These are phyloP conservation scores for Raddia guianensis DNA, from an alignment of 176 grass and related monocot species.

Conservation along the genomic window DNA sequence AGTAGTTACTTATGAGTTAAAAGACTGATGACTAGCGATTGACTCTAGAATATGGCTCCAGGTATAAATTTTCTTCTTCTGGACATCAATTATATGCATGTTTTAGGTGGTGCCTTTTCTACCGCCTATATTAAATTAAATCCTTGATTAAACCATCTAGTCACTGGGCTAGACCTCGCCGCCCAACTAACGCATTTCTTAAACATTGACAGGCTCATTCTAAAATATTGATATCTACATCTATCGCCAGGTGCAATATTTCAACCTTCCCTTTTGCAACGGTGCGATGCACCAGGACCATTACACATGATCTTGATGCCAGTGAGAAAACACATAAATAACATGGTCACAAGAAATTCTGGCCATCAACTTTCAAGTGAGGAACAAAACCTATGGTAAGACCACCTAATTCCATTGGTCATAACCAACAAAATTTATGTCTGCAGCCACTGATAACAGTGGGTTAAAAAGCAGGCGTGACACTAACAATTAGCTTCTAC, in stretches of 20 bases:
- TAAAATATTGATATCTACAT: not conserved
- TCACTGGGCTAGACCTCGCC: no score
- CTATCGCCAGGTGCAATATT: not conserved
- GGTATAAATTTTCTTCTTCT: no score
- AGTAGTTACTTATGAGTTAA: no score
- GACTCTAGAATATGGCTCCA: no score
- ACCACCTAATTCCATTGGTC: not conserved
- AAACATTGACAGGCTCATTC: not conserved
- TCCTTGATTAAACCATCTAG: no score
- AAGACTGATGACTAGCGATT: no score
- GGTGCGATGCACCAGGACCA: not conserved
- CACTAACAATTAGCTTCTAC: not conserved
- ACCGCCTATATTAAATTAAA: no score
- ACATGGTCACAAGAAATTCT: not conserved
- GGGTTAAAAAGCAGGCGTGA: conserved; percentile 15
- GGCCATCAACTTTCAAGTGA: not conserved
- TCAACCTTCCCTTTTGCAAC: not conserved
- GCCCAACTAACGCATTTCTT: no score
- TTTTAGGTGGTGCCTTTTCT: no score
- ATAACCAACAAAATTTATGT: not conserved
- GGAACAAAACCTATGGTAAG: not conserved
- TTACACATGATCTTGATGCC: not conserved
- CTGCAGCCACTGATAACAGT: not conserved
- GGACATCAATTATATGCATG: no score
- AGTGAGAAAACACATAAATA: not conserved